Percentiles rank a stretch among this genome's conserved stretches.
Conservation (phyloP, 306 rosid species). For the Quercus glauca region DNA sequence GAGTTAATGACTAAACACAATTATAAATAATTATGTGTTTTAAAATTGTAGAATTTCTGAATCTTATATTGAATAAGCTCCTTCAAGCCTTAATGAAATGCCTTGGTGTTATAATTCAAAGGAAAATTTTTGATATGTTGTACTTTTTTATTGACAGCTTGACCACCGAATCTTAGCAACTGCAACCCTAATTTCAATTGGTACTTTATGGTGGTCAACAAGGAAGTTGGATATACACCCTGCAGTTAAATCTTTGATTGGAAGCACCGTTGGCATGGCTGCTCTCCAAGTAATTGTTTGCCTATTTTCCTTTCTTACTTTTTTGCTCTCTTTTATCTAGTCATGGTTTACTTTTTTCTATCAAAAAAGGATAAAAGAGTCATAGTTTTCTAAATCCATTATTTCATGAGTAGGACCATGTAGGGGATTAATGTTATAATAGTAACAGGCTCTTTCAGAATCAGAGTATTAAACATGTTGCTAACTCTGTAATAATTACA, state of each 20-base stretch:
- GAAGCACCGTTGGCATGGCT: constrained; percentile 68
- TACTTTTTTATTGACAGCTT: constrained; percentile 50
- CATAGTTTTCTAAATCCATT: not conserved
- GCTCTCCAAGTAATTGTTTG: constrained; percentile 62
- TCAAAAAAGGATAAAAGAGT: not conserved
- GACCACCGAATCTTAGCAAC: constrained; percentile 87
- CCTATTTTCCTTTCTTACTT: not conserved
- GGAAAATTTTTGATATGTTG: not conserved
- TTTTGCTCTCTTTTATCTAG: not conserved
- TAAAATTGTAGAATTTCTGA: not conserved
- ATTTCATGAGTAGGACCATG: not conserved
- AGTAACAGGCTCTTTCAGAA: not conserved
- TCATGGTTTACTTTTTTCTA: not conserved
- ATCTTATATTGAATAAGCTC: not conserved
- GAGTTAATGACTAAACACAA: not conserved
- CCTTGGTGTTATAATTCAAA: not conserved
- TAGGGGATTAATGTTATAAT: not conserved
- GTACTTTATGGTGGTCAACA: constrained; percentile 68
- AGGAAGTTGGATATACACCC: constrained; percentile 82
- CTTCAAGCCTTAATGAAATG: not conserved
- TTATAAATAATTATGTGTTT: not conserved
- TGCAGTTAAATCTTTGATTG: constrained; percentile 61
- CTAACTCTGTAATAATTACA: constrained; percentile 25
- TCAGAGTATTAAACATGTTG: not conserved
- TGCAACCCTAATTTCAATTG: constrained; percentile 55